These are phyloP conservation scores for Solanum peruvianum DNA, from an alignment of 257 asterid genomes.

Conservation along the genomic window DNA sequence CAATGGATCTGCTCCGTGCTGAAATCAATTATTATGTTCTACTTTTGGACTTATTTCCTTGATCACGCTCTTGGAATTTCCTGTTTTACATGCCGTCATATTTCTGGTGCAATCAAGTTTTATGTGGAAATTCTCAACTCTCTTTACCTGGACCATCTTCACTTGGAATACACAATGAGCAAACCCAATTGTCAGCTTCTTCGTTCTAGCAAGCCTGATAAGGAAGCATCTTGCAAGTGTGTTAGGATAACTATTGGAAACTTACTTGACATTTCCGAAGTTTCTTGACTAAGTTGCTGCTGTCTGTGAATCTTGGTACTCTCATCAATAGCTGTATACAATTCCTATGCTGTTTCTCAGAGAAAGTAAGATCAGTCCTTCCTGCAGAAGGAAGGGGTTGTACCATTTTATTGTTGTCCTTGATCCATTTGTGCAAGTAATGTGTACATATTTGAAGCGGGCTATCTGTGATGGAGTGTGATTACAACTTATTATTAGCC, in stretches of 20 bases:
- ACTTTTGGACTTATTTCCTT: background rate
- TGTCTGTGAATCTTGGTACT: background rate
- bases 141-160: background rate
- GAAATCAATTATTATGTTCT: background rate
- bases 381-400: background rate
- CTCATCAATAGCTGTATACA: background rate
- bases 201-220: background rate
- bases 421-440: background rate
- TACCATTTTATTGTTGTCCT: background rate
- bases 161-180: background rate
- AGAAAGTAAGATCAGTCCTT: background rate
- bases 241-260: background rate
- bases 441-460: background rate
- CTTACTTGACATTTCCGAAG: accelerated
- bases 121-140: accelerated
- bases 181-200: background rate
- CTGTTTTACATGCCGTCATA: background rate
- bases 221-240: too few species aligned
- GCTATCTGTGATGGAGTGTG: background rate
- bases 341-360: background rate
- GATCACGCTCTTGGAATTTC: background rate
- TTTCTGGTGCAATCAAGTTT: background rate
- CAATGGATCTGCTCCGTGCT: background rate
- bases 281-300: background rate
- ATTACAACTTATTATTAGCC: background rate